These are phyloP conservation scores for Zymoseptoria pseudotritici DNA, from an alignment of 2,329 filamentous ascomycete species.

Conservation along the genomic window DNA sequence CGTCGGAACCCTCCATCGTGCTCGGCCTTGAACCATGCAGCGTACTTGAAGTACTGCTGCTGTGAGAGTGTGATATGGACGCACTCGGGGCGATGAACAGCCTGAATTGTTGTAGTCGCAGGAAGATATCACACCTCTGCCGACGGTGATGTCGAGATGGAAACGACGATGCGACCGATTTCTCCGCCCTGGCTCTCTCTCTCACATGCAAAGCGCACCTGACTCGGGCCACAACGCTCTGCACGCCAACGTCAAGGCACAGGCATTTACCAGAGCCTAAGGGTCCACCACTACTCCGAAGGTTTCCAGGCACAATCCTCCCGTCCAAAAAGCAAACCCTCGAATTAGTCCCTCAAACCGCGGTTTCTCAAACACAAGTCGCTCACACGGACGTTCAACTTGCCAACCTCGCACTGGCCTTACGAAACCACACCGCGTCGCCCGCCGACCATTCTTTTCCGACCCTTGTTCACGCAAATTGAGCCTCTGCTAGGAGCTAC, in stretches of 20 bases:
- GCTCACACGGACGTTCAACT: background rate
- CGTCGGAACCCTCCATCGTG: background rate
- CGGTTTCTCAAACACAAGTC: conserved; percentile 4
- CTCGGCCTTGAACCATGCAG: background rate
- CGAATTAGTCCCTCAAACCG: background rate
- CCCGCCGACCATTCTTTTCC: background rate
- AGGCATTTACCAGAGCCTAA: background rate
- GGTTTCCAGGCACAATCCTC: background rate
- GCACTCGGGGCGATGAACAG: background rate
- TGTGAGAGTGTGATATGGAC: background rate
- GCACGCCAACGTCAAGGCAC: background rate
- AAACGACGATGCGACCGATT: background rate
- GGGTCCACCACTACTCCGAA: background rate
- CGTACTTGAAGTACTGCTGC: background rate
- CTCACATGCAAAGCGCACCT: background rate
- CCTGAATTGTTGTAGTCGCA: background rate
- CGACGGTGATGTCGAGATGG: background rate
- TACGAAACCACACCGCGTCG: background rate
- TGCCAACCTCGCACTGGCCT: background rate
- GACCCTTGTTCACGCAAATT: background rate
- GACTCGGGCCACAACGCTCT: background rate
- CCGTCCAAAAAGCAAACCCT: background rate
- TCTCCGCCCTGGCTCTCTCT: background rate
- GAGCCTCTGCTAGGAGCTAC: background rate
- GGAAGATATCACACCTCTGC: background rate